Evolutionary conservation across 139 green algal genomes (phyloP), one percentile per base, ranked within the genome.

Genomic region (Chlorella sorokiniana): DNA sequence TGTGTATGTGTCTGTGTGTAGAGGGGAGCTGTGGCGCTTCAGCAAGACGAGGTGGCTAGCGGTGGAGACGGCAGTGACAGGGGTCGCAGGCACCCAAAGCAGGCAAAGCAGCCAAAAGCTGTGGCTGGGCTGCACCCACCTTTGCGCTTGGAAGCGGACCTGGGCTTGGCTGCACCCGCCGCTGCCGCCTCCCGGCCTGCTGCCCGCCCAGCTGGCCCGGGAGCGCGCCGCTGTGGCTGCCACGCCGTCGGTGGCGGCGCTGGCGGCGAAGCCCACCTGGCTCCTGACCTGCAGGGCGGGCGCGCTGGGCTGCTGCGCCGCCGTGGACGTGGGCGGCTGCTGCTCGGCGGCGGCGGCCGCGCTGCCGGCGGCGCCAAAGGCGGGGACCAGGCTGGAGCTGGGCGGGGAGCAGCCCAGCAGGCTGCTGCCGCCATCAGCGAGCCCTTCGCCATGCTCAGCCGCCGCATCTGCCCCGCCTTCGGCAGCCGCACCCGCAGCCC

Each of bases 231-330:
- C 52, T 41, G 40, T n/a, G 20, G 8, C 38, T 41, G 40, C 59
- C 31, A 40, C 40, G 56, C n/a, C 56, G 56, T 41, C 45, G 27
- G 9, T 52, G 29, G 52, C 33, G 35, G 35, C 5, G 52, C 37
- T 63, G 18, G 65, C 62, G 20, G 40, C 35, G 48, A 85, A 85
- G 37, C 81, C 81, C 48, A 80, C 68, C 61, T 68, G 61, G 37
- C 72, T 85, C 22, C 31, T 51, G 29, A 81, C 64, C 29, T 51
- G 48, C 3, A 18, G 48, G 4, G 48, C 69, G 6, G 45, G 73
- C 10, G 73, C 22, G 54, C 38, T 37, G 29, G 73, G 8, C 56
- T 69, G n/a, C 18, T 62, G 42, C 20, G 22, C 6, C 9, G 40
- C 68, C 1, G 68, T 22, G 5, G 68, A 37, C 27, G 41, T 25